Base-by-base conservation (phyloP, 1,284 basidiomycete genomes). In the Apiotrichum laibachii region DNA sequence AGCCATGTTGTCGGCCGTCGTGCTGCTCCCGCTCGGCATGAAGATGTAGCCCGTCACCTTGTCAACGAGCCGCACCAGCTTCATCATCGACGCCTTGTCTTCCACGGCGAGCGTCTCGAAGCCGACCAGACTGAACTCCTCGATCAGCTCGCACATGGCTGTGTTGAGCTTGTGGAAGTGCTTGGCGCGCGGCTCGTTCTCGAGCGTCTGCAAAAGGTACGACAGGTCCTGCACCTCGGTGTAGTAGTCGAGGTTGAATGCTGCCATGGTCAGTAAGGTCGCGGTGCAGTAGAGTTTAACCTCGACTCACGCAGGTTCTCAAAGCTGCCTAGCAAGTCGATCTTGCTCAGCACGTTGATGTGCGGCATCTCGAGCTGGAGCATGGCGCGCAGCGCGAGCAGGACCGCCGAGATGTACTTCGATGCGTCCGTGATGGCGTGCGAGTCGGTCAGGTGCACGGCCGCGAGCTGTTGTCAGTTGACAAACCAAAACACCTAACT, bases 71-170 rank as follows among this genome's bases (percentile, higher is more conserved):
- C 85, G 84, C 18, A 87, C 86, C 1, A 97, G 83, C 64, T 90
- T 85, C 11, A 95, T 80, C 93, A 97, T 97, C 5, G 91, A 94
- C 54, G 86, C 81, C 77, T 94, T 96, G 76, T 97, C 93, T 88
- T 97, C 93, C 16, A 97, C 92, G 0, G 93, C 94, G 0, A 99
- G 83, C 0, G 96, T 99, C 79, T 99, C 95, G 69, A 99, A 99
- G 0, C 90, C 89, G 31, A 99, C 93, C 13, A 98, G 83, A n/a
- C 87, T 84, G 75, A 88, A 98, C 72, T 98, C 95, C 73, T 98
- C 93, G 40, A 99, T 86, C 22, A 99, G 78, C 37, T 90, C 93
- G 62, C 90, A 89, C 72, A 98, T 88, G 0, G 89, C 88, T 82
- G 88, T 85, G 75, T 97, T 99, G 47, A 99, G 80, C 16, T 86